Evolutionary conservation across 2,329 filamentous ascomycete genomes (phyloP).

Genomic region (Stemphylium vesicarium): DNA sequence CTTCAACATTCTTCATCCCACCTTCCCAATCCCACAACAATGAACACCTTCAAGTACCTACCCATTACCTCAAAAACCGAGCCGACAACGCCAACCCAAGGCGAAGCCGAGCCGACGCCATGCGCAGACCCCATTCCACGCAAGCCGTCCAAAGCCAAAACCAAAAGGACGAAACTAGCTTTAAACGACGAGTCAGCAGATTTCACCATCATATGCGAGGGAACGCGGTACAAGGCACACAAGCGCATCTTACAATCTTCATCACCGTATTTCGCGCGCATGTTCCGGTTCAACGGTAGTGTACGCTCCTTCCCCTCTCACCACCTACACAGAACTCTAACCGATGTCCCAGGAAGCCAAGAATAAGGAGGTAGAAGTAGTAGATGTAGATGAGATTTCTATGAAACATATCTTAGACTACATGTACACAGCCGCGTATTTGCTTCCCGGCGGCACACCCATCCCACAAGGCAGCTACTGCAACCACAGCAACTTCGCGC

Average conservation of each 20-base stretch:
- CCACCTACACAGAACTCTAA: background rate
- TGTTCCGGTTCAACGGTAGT: conserved; percentile 13
- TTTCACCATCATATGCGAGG: conserved; percentile 11
- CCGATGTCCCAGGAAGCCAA: background rate
- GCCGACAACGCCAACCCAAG: conserved; percentile 1
- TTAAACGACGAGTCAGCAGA: conserved; percentile 9
- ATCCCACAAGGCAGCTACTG: conserved; percentile 4
- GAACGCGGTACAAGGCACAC: conserved; percentile 1
- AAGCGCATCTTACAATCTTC: background rate
- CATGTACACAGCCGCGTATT: conserved; percentile 11
- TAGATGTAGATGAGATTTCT: background rate
- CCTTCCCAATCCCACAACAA: background rate
- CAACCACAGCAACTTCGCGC: conserved; percentile 4
- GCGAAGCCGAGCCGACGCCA: background rate
- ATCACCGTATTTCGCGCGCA: conserved; percentile 12
- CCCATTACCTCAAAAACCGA: background rate
- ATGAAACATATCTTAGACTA: conserved; percentile 14
- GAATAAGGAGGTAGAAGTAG: background rate
- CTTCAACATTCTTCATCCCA: no score
- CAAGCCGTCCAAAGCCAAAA: conserved; percentile 5
- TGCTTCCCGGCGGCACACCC: conserved; percentile 2
- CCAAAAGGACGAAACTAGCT: background rate
- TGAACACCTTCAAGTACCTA: background rate
- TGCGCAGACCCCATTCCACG: background rate
- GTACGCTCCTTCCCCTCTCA: background rate